Evolutionary conservation across 345 rosid genomes (phyloP).

Genomic region (Aegle marmelos): DNA sequence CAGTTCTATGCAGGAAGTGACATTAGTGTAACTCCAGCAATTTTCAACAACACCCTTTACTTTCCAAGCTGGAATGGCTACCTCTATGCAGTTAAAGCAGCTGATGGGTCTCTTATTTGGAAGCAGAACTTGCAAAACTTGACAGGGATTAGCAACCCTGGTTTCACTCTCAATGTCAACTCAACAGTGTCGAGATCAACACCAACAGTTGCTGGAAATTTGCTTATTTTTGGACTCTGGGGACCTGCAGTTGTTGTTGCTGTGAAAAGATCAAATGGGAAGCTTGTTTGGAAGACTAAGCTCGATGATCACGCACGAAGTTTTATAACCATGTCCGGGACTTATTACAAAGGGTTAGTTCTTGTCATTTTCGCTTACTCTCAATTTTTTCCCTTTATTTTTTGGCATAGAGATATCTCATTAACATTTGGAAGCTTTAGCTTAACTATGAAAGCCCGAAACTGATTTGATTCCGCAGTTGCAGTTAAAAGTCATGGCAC

Average conservation of each 20-base stretch:
- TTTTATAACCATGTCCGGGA: conserved; percentile 31
- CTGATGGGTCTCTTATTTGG: conserved; percentile 29
- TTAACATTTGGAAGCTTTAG: not conserved
- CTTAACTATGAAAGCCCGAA: too few species aligned
- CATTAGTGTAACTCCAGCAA: conserved; percentile 29
- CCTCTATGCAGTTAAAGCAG: conserved; percentile 22
- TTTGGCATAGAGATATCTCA: not conserved
- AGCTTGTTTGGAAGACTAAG: conserved; percentile 23
- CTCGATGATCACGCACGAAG: conserved; percentile 18
- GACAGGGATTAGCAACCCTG: conserved; percentile 3
- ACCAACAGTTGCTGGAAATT: conserved; percentile 26
- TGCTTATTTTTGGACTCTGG: conserved; percentile 24
- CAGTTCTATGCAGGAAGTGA: conserved; percentile 23
- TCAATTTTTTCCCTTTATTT: not conserved
- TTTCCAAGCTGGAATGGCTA: conserved; percentile 37
- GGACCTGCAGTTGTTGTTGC: conserved; percentile 31
- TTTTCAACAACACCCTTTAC: conserved; percentile 21
- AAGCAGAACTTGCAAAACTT: conserved; percentile 14
- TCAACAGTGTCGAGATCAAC: conserved; percentile 24
- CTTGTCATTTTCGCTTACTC: not conserved
- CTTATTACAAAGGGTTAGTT: conserved; percentile 25
- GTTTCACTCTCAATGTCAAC: not conserved
- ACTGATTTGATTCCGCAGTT: too few species aligned
- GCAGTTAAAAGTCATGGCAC: too few species aligned
- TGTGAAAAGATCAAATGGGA: conserved; percentile 18